phyloP scores from a whole-genome alignment of 2,329 filamentous ascomycete species.

The Fusarium buxicola region DNA sequence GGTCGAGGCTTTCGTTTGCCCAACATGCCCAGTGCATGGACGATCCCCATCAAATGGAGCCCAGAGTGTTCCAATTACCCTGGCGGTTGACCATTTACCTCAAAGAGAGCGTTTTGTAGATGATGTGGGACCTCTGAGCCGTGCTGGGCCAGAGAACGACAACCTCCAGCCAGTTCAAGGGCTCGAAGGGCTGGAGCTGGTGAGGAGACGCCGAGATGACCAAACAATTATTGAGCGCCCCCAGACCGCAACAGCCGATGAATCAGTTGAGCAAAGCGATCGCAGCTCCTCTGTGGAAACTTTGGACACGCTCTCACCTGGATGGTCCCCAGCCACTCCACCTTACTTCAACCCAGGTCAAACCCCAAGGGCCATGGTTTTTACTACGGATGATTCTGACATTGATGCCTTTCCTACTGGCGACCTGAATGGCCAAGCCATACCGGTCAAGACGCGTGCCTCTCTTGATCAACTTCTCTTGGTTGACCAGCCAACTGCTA shows the following conservation, averaged over 20 bases:
- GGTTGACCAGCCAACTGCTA: constrained; percentile 1
- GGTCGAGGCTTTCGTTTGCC: constrained; percentile 17
- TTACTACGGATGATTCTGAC: constrained; percentile 12
- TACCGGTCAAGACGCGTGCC: background rate
- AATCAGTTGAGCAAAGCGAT: constrained; percentile 32
- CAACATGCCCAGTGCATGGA: constrained; percentile 28
- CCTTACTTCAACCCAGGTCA: constrained; percentile 39
- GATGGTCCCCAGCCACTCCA: constrained; percentile 32
- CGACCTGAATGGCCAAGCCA: constrained; percentile 1
- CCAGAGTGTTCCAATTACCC: constrained; percentile 2
- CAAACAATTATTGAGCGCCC: background rate
- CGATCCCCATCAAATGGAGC: constrained; percentile 7
- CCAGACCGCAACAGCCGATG: constrained; percentile 12
- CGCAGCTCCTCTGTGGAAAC: constrained; percentile 26
- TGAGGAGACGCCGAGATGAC: constrained; percentile 8
- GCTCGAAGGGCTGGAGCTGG: constrained; percentile 1
- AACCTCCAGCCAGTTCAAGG: constrained; percentile 1
- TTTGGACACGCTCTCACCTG: constrained; percentile 22
- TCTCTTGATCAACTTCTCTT: too few species aligned
- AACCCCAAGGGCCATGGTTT: constrained; percentile 46
- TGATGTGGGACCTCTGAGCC: constrained; percentile 34
- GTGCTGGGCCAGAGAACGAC: constrained; percentile 46
- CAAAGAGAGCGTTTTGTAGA: constrained; percentile 9
- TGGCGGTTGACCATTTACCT: constrained; percentile 6
- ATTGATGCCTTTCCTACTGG: constrained; percentile 10